These are phyloP conservation scores for Lepidium didymum DNA, from an alignment of 345 rosid species.

Conservation along the genomic window DNA sequence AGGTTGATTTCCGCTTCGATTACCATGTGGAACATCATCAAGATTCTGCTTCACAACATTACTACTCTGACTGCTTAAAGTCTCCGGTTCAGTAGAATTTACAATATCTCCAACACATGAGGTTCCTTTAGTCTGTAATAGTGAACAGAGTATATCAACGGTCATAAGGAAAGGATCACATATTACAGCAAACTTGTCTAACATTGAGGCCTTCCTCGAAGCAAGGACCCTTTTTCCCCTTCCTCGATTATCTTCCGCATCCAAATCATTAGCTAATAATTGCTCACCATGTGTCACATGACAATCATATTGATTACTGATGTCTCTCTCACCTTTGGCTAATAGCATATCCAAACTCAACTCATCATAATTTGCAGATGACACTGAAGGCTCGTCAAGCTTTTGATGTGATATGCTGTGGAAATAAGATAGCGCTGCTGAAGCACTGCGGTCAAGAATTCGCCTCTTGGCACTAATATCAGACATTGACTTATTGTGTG, in stretches of 20 bases:
- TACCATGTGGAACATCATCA: conserved; percentile 26
- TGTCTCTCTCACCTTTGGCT: conserved; percentile 34
- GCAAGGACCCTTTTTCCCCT: conserved; percentile 3
- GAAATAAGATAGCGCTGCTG: conserved; percentile 62
- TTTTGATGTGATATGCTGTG: conserved; percentile 38
- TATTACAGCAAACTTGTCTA: conserved; percentile 30
- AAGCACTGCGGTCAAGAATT: conserved; percentile 74
- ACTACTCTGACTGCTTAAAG: conserved; percentile 17
- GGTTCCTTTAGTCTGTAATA: conserved; percentile 29
- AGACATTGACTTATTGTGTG: conserved; percentile 37
- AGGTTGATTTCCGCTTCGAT: conserved; percentile 27
- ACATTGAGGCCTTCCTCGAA: conserved; percentile 17
- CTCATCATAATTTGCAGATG: conserved; percentile 36
- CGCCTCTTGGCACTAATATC: conserved; percentile 55
- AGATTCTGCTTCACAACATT: conserved; percentile 23
- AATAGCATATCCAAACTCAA: conserved; percentile 36
- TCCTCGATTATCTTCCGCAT: conserved; percentile 29
- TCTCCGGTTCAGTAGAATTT: conserved; percentile 27
- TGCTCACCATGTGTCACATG: conserved; percentile 16
- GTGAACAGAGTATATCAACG: conserved; percentile 40
- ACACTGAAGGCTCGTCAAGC: conserved; percentile 32
- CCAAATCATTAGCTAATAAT: conserved; percentile 19
- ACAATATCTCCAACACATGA: conserved; percentile 18
- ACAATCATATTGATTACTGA: conserved; percentile 5
- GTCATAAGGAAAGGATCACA: conserved; percentile 67